Evolutionary conservation across 768 basidiomycete genomes (phyloP).

Genomic region (Boletus huronensis): DNA sequence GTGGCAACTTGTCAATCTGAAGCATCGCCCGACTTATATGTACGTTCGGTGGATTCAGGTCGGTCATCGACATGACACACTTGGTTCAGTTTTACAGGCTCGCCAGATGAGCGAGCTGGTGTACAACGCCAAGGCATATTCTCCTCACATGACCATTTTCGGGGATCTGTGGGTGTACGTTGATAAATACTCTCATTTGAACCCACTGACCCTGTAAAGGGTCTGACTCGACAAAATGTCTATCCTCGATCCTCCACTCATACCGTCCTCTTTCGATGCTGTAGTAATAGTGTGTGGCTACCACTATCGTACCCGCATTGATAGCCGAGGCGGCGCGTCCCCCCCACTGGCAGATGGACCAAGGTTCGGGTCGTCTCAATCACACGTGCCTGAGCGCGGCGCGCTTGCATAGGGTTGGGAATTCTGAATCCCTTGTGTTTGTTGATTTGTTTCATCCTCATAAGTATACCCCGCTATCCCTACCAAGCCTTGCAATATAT

Average conservation of each 20-base stretch:
- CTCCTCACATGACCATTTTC: not conserved
- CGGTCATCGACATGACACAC: not conserved
- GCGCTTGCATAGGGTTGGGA: not conserved
- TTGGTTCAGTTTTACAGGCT: not conserved
- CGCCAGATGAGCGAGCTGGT: not conserved
- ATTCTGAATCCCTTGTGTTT: not conserved
- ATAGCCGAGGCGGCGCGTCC: not conserved
- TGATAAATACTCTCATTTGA: not conserved
- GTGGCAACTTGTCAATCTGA: conserved; percentile 1
- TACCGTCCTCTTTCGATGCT: not conserved
- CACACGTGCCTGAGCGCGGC: conserved; percentile 14
- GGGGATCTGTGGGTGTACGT: not conserved
- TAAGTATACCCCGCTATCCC: not conserved
- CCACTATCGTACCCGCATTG: not conserved
- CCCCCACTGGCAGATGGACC: not conserved
- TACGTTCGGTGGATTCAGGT: not conserved
- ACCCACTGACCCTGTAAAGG: conserved; percentile 6
- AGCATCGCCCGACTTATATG: not conserved
- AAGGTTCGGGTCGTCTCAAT: conserved; percentile 4
- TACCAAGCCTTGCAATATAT: not conserved
- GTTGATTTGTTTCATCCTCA: conserved; percentile 11
- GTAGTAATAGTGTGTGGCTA: not conserved
- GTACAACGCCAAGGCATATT: not conserved
- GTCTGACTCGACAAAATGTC: not conserved
- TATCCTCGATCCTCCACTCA: not conserved